Percentiles rank a stretch among this genome's conserved stretches.
Evolutionary conservation across 2,329 filamentous ascomycete species (phyloP).

Genomic region (Colletotrichum liriopes): DNA sequence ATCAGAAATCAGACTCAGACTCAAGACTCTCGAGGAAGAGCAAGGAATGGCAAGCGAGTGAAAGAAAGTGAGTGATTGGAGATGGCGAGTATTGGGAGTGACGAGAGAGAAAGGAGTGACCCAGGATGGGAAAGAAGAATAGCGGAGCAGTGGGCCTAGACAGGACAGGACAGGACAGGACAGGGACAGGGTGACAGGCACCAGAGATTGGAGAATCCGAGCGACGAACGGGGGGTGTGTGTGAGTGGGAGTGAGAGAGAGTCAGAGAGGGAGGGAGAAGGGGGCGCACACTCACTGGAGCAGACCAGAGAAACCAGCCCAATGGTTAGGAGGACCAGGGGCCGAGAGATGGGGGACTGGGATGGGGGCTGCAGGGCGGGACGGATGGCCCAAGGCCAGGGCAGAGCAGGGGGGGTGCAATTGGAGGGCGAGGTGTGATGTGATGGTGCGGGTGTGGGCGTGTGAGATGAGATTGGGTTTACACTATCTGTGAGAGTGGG

Average conservation of each 20-base stretch:
- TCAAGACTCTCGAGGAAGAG: constrained; percentile 7
- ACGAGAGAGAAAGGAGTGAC: constrained; percentile 41
- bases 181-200: constrained; percentile 18
- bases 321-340: not conserved
- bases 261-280: not conserved
- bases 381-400: constrained; percentile 3
- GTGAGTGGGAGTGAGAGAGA: not conserved
- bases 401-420: not conserved
- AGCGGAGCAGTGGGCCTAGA: constrained; percentile 1
- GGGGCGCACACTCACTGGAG: not conserved
- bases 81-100: constrained; percentile 27
- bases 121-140: constrained; percentile 38
- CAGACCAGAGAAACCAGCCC: not conserved
- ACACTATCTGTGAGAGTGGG: not conserved
- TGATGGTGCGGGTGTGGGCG: not conserved
- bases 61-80: constrained; percentile 32
- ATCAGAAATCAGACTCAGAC: constrained; percentile 5
- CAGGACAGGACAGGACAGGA: not conserved
- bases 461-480: constrained; percentile 14
- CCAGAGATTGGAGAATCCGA: constrained; percentile 35
- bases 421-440: constrained; percentile 2
- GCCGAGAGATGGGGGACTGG: not conserved
- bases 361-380: constrained; percentile 18
- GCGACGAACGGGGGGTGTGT: constrained; percentile 17
- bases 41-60: not conserved